These are phyloP conservation scores for Pichia kudriavzevii DNA, from an alignment of 1,139 yeast genomes.

Conservation along the genomic window DNA sequence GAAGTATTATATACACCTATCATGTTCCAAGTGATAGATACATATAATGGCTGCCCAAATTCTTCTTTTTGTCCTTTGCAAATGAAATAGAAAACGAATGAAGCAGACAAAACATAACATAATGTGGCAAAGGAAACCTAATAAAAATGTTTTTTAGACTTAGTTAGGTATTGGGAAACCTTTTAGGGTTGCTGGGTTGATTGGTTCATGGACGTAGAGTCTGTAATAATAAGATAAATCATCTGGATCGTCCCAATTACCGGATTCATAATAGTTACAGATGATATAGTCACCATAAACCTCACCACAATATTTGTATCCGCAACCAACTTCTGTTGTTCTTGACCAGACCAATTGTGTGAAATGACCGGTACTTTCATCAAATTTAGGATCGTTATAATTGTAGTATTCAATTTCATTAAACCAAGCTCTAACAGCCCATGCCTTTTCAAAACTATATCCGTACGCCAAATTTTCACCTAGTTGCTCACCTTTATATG, in stretches of 20 bases:
- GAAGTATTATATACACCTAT: neutral
- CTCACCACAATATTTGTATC: constrained; percentile 41
- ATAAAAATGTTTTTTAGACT: too few relatives aligned
- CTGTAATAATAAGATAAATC: neutral
- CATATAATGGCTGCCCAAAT: too few relatives aligned
- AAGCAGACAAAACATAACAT: too few relatives aligned
- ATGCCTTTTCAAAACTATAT: constrained; percentile 42
- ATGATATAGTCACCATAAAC: constrained; percentile 48
- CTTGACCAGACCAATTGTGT: constrained; percentile 62
- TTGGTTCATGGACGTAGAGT: constrained; percentile 1
- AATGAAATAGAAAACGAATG: too few relatives aligned
- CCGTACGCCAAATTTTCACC: constrained; percentile 91
- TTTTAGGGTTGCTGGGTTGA: neutral
- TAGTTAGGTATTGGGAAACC: too few relatives aligned
- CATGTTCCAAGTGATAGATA: neutral
- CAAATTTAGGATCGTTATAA: constrained; percentile 41
- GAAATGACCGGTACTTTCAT: constrained; percentile 52
- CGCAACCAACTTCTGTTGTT: constrained; percentile 54
- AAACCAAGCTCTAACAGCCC: constrained; percentile 82
- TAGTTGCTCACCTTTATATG: constrained; percentile 53
- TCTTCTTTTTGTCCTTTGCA: too few relatives aligned
- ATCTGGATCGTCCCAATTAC: constrained; percentile 37
- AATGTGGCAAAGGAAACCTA: too few relatives aligned
- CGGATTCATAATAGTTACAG: constrained; percentile 58
- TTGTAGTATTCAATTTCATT: constrained; percentile 55